A percentile compares a stretch with the other conserved stretches of the same genome.
Conservation (phyloP, 2,329 filamentous ascomycete genomes). For the Cercospora sp. region DNA sequence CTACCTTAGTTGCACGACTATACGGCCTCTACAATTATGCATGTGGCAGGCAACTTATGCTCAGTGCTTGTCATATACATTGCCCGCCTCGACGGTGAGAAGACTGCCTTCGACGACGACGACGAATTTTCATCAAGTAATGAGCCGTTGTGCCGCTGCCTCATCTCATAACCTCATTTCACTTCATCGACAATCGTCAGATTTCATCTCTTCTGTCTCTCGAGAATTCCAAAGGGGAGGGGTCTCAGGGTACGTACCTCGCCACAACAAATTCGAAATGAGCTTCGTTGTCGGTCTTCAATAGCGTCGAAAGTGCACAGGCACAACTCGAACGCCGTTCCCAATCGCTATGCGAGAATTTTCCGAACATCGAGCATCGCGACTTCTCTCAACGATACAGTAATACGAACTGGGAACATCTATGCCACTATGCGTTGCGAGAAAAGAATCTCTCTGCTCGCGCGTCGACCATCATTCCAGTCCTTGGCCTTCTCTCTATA, state of each 20-base stretch:
- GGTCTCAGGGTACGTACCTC: constrained; percentile 13
- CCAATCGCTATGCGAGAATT: background rate
- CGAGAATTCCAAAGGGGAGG: background rate
- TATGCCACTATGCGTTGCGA: background rate
- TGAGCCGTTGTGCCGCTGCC: background rate
- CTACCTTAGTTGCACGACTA: background rate
- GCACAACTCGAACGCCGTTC: background rate
- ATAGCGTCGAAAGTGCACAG: background rate
- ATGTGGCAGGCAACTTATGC: background rate
- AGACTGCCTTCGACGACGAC: background rate
- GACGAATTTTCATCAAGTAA: background rate
- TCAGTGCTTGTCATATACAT: background rate
- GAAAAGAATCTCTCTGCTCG: background rate
- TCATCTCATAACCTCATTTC: background rate
- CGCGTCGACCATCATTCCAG: background rate
- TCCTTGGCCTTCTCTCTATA: background rate
- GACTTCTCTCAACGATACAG: background rate
- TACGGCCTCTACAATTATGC: background rate
- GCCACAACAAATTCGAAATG: background rate
- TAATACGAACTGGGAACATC: background rate
- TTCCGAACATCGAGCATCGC: background rate
- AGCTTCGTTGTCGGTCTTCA: background rate
- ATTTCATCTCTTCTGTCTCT: background rate
- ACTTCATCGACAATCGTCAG: background rate
- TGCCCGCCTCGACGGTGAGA: background rate